Base-by-base conservation (phyloP, 2,329 filamentous ascomycete genomes). In the Venturia asperata region DNA sequence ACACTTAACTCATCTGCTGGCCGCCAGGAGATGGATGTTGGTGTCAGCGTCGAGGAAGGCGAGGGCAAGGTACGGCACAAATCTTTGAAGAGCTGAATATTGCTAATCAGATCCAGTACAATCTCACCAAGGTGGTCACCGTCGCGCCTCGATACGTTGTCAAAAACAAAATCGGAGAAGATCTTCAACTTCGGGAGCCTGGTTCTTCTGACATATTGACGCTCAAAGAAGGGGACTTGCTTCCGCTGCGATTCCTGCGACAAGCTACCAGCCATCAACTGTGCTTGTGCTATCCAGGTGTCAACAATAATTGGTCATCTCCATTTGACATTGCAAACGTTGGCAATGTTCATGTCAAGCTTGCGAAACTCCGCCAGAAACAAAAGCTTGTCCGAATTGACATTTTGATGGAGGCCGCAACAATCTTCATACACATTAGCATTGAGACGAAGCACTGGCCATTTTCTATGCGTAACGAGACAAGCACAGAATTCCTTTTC, bases 401-500 rank as follows among this genome's bases (percentile, higher is more conserved):
- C 73, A 85, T 97, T 55, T 81, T 99, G 58, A 88, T 97, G 83
- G 95, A 99, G 74, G 87, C 90, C 67, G 91, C 93, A 0, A 97
- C 93, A 0, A 88, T 99, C 49, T 99, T 97, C 81, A 76, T 97
- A 42, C 91, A 96, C 71, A 83, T 99, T 66, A 94, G 87, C 72
- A 81, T 93, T 69, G 94, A 99, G 78, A 92, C 85, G 6, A 95
- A 94, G 75, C 91, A 96, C 73, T 99, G 94, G 94, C 94, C 94
- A 0, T 99, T 94, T 78, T 97, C 92, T 0, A 97, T 99, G 87
- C 89, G 94, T 69, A 99, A 99, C 73, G 94, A 97, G 78, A 97
- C 93, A 72, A 93, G 97, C 72, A 89, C 89, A 30, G 94, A 97
- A 73, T 97, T 97, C 76, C 88, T 93, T 61, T 99, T 99, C 79